Evolutionary conservation across 2,329 filamentous ascomycete genomes (phyloP), one percentile per base, ranked within the genome.

Genomic region (Myriosclerotinia curreyana): DNA sequence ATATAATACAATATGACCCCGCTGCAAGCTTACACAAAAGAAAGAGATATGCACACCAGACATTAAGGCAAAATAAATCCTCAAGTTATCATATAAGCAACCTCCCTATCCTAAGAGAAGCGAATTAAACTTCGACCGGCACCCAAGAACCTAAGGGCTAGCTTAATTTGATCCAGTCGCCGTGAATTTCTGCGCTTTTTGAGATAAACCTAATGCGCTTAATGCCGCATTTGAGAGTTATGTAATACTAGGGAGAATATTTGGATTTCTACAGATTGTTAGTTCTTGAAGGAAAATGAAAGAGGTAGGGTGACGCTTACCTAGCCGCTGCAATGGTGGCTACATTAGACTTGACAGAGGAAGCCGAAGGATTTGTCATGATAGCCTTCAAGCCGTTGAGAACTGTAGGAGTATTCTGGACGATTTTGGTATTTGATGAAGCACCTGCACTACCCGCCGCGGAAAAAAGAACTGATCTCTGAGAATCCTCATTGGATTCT

Each of bases 201-300:
- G 50, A 34, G 67, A 53, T 12, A 69, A 42, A 5, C 66, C 65
- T 28, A 66, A 50, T 22, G 67, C 67, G 8, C 59, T 49, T 49
- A 72, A 63, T 9, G 71, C 71, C 11, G 68, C 63, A 20, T 72
- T 71, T 5, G 70, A 71, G 11, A 72, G 65, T 48, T 69, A 62
- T 3, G 71, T 72, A 62, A 72, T 72, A 44, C 68, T 71, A 9
- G 71, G 71, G 44, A 72, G 66, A 44, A 72, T 72, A 28, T 72
- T 65, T 11, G 71, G 66, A 46, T 72, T 72, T 67, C 71, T 71
- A 34, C 46, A 25, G 8, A 8, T 48, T 5, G 46, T 52, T 17
- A 65, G 66, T 20, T 17, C 5, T 36, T 20, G n/a, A 17, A 20
- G 9, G 5, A 5, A 34, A 2, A 36, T 28, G n/a, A 12, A 17